Evolutionary conservation across 2,329 filamentous ascomycete species (phyloP), one percentile per base, ranked within the genome.

Genomic region (Microdochium bolleyi): DNA sequence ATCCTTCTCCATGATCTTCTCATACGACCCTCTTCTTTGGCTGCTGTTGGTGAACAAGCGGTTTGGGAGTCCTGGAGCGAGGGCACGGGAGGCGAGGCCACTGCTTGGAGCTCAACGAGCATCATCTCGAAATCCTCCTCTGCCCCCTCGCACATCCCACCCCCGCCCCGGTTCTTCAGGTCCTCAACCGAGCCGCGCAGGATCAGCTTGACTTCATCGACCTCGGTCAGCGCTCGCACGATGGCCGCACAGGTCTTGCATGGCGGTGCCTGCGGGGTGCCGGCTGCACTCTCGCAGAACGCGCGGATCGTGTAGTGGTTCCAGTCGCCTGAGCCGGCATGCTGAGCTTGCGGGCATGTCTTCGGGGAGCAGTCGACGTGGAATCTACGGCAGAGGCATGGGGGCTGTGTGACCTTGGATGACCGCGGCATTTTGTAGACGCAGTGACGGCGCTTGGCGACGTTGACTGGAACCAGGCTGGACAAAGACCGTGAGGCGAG

Each of bases 1-100:
- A 55, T 37, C 2, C 51, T 48, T 3, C 27, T 34, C 8, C 13
- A 41, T 14, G 24, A 24, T 7, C n/a, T 19, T 22, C 41, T 16
- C 34, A 38, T 38, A 14, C 14, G 11, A 3, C 72, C 5, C 4
- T 38, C 34, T 16, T 19, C 34, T 38, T 8, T 60, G 58, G 24
- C 38, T 50, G 7, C 34, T 9, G 34, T 5, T 5, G 34, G 16
- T 3, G 14, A 5, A 38, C 7, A 19, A 14, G 34, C 7, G 13
- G 34, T 19, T 8, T 5, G 16, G 14, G 34, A 19, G 5, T 16
- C 34, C 34, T 19, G 13, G 4, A 4, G 4, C 34, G 34, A 38
- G 14, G 34, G 14, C 11, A 16, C 34, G 7, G 34, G 34, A 14
- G 34, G 34, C 13, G 34, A 38, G 7, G 34, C 34, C 34, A 38